These are phyloP conservation scores for Canavalia ensiformis DNA, from an alignment of 306 rosid genomes.

Conservation along the genomic window DNA sequence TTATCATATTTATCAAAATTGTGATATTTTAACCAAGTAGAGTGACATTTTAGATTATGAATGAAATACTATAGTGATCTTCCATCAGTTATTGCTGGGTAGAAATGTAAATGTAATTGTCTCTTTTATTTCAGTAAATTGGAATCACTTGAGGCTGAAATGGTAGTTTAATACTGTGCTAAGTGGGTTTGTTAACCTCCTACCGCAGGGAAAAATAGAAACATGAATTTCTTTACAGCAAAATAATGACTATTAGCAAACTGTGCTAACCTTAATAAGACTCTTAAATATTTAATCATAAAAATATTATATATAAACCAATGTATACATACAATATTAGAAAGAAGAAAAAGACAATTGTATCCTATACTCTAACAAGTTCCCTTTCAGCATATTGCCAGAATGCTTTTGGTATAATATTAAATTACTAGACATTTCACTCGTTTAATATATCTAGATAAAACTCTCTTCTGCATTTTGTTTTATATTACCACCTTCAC, in stretches of 20 bases:
- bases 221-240: background rate
- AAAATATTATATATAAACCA: background rate
- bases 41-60: slow-evolving; percentile 3
- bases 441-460: background rate
- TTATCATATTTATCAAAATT: background rate
- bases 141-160: background rate
- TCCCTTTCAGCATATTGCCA: background rate
- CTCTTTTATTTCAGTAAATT: background rate
- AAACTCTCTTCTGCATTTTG: background rate
- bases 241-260: background rate
- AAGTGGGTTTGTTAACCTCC: background rate
- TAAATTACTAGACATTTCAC: background rate
- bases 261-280: background rate
- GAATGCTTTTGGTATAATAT: background rate
- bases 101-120: background rate
- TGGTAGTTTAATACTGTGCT: slow-evolving; percentile 11
- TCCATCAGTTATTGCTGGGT: background rate
- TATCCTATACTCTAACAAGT: background rate
- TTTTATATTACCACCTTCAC: background rate
- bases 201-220: slow-evolving; percentile 1
- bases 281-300: background rate
- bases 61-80: background rate
- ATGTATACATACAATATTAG: too few relatives aligned
- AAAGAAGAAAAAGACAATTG: too few relatives aligned
- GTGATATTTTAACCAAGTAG: background rate